Base-by-base conservation (phyloP, 129 eudicot species). In the Cynara cardunculus region DNA sequence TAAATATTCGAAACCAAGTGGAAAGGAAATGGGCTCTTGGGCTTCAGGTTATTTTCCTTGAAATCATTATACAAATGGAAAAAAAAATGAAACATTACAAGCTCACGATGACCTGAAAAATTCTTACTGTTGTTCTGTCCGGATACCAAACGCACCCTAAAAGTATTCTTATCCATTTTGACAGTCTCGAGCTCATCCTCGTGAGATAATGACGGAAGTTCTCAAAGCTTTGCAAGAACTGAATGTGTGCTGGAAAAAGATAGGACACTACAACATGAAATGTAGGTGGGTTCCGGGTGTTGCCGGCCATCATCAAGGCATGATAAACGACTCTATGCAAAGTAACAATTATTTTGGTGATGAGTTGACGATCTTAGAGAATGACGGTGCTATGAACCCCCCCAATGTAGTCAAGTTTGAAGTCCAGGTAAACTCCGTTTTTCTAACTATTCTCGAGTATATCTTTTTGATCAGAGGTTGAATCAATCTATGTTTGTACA, bases 21-120 rank as follows among this genome's bases (percentile, higher is more conserved):
- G 98, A 94, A 71, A 85, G 96, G 84, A 94, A 94, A 92, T 94
- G 98, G 98, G 98, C 98, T 85, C 97, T 94, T 49, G 98, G 98
- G 34, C 91, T 94, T 37, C 98, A 94, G 97, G 98, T 94, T 72
- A 59, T 39, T 81, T 64, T 82, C 4, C 30, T 22, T 16, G 3
- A 32, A 61, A 41, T 73, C 62, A 18, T 22, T 73, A 24, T 73
- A 73, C 62, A 37, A 72, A 25, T 22, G 64, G 14, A 21, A 24
- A 27, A 11, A 1, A 21, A 4, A 53, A 2, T 6, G 21, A 30
- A 9, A 11, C 9, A 13, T 19, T 76, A 31, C 31, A 25, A 31
- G 22, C 12, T 72, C 3, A n/a, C 24, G 22, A 1, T 64, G n/a
- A 61, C 26, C 62, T 35, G 34, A 19, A 61, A 34, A 13, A 2